Conservation (phyloP, 2,329 filamentous ascomycete species). For the Fusarium globosum region DNA sequence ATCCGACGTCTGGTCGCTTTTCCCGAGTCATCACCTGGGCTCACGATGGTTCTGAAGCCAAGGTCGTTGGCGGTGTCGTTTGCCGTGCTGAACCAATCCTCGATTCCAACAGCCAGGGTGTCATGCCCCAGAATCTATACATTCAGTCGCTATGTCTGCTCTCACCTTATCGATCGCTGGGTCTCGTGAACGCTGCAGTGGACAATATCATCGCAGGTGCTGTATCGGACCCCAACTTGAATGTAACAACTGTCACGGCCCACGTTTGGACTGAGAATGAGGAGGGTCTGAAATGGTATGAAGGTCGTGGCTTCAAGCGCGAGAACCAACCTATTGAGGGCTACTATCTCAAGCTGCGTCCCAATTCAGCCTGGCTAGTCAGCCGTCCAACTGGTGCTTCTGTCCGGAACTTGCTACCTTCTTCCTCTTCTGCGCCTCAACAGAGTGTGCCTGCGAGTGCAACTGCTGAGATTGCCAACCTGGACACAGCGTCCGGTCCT, state of each 20-base stretch:
- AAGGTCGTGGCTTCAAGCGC: slow-evolving; percentile 64
- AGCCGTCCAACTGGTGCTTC: slow-evolving; percentile 55
- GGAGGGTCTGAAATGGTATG: slow-evolving; percentile 72
- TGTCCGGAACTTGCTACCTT: slow-evolving; percentile 37
- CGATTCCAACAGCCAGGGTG: slow-evolving; percentile 19
- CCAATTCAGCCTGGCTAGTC: slow-evolving; percentile 71
- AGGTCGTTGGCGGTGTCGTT: slow-evolving; percentile 70
- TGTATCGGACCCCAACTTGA: slow-evolving; percentile 49
- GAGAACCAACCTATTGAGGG: slow-evolving; percentile 61
- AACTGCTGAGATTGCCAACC: slow-evolving; percentile 49
- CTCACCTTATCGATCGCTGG: slow-evolving; percentile 70
- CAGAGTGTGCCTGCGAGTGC: slow-evolving; percentile 39
- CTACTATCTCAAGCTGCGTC: slow-evolving; percentile 72
- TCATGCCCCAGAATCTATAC: slow-evolving; percentile 63
- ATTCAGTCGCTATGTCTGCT: slow-evolving; percentile 73
- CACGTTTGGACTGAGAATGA: slow-evolving; percentile 77
- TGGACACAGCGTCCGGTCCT: slow-evolving; percentile 45
- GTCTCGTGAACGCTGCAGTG: slow-evolving; percentile 68
- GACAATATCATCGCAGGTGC: slow-evolving; percentile 61
- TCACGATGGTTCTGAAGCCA: slow-evolving; percentile 56
- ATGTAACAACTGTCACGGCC: slow-evolving; percentile 64
- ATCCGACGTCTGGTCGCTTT: slow-evolving; percentile 64
- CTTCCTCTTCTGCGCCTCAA: slow-evolving; percentile 29
- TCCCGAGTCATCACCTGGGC: slow-evolving; percentile 70
- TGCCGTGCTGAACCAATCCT: slow-evolving; percentile 65